Percentiles rank a stretch among this genome's conserved stretches.
These are phyloP conservation scores for Chrysopogon serrulatus DNA, from an alignment of 176 grass and related monocot genomes.

Conservation along the genomic window DNA sequence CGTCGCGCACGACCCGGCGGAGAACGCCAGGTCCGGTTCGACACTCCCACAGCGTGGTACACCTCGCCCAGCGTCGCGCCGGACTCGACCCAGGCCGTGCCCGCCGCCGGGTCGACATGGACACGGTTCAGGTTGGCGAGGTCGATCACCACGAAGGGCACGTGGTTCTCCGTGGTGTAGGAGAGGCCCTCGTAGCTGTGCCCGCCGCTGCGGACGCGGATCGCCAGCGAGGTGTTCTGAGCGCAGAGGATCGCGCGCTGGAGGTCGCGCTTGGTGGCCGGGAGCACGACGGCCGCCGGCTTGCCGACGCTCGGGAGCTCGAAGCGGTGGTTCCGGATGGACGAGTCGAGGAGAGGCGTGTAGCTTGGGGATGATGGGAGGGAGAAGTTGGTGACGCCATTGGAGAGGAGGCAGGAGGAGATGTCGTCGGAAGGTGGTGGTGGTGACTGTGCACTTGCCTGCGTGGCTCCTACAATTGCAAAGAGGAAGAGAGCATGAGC, in stretches of 20 bases:
- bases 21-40: constrained; percentile 31
- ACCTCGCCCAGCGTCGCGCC: constrained; percentile 70
- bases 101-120: constrained; percentile 16
- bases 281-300: constrained; percentile 42
- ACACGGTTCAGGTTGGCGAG: constrained; percentile 47
- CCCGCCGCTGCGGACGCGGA: constrained; percentile 64
- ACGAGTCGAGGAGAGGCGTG: constrained; percentile 39
- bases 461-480: not conserved
- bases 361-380: constrained; percentile 32
- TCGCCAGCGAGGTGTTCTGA: not conserved
- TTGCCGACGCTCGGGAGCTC: constrained; percentile 17
- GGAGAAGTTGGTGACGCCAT: constrained; percentile 54
- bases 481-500: not conserved
- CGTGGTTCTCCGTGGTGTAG: constrained; percentile 37
- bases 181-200: constrained; percentile 82
- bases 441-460: too few relatives aligned
- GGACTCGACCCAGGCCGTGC: constrained; percentile 47
- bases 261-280: constrained; percentile 22
- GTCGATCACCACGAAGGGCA: constrained; percentile 53
- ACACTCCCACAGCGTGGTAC: constrained; percentile 35
- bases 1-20: constrained; percentile 52
- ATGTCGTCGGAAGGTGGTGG: not conserved
- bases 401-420: constrained; percentile 45
- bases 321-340: constrained; percentile 65
- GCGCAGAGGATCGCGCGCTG: constrained; percentile 35